phyloP scores from a whole-genome alignment of 1,284 basidiomycete genomes.

The Marasmius tenuissimus region DNA sequence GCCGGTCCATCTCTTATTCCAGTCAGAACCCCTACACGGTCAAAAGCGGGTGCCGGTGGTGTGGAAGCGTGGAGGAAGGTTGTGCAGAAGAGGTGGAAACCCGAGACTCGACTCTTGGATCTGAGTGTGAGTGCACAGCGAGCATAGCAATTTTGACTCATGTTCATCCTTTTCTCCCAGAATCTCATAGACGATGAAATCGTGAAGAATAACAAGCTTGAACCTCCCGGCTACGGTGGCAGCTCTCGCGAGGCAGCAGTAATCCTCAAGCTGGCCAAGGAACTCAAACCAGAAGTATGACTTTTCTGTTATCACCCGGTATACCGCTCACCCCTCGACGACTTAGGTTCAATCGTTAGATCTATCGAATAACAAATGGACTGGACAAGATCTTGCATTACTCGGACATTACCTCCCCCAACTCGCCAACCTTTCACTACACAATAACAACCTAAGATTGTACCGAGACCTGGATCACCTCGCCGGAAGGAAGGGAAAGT shows the following conservation, averaged over 20 bases:
- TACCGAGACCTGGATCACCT: constrained; percentile 71
- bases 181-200: constrained; percentile 71
- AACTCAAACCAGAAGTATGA: constrained; percentile 71
- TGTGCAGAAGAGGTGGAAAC: constrained; percentile 68
- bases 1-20: constrained; percentile 19
- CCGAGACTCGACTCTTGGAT: constrained; percentile 71
- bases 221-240: constrained; percentile 66
- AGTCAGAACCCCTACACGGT: constrained; percentile 19
- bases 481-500: constrained; percentile 56
- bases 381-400: constrained; percentile 49
- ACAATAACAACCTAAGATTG: constrained; percentile 66
- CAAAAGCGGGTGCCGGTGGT: constrained; percentile 29
- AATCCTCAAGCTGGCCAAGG: constrained; percentile 81
- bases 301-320: constrained; percentile 1
- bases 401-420: constrained; percentile 69
- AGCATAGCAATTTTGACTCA: constrained; percentile 10
- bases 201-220: constrained; percentile 64
- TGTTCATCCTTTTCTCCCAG: constrained; percentile 22
- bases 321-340: constrained; percentile 4
- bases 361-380: constrained; percentile 60
- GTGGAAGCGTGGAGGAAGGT: constrained; percentile 71
- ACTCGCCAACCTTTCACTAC: constrained; percentile 80
- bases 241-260: constrained; percentile 70
- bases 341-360: constrained; percentile 75
- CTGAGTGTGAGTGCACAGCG: constrained; percentile 60